These are phyloP conservation scores for Bryum argenteum DNA, from an alignment of 225 moss, liverwort and hornwort genomes.

Conservation along the genomic window DNA sequence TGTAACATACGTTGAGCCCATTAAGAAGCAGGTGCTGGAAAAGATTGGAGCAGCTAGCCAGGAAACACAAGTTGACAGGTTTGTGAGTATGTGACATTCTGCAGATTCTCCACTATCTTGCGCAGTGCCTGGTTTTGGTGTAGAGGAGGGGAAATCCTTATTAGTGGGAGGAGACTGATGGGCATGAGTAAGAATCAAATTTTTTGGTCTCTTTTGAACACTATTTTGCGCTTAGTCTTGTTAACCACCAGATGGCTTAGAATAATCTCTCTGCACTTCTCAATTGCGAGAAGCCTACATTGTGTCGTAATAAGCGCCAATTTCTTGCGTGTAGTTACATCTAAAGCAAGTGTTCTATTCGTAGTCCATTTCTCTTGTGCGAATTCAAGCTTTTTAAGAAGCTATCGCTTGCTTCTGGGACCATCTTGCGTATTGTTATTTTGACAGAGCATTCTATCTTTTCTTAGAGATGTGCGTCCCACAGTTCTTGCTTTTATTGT, in stretches of 20 bases:
- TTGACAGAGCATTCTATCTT: conserved; percentile 5
- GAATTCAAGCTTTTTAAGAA: conserved; percentile 14
- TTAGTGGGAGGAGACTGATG: not conserved
- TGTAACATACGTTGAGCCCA: conserved; percentile 60
- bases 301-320: conserved; percentile 10
- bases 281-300: conserved; percentile 12
- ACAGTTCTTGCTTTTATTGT: not conserved
- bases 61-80: conserved; percentile 78
- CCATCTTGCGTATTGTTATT: conserved; percentile 19
- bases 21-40: conserved; percentile 62
- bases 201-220: conserved; percentile 11
- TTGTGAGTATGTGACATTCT: conserved; percentile 25
- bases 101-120: not conserved
- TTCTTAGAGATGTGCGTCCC: conserved; percentile 3
- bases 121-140: conserved; percentile 16
- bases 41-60: conserved; percentile 58
- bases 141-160: not conserved
- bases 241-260: conserved; percentile 9
- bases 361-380: not conserved
- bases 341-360: not conserved
- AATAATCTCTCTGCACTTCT: conserved; percentile 20
- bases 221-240: not conserved
- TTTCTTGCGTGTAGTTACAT: conserved; percentile 9
- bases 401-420: conserved; percentile 12
- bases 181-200: conserved; percentile 9